Evolutionary conservation across 2,329 filamentous ascomycete genomes (phyloP), one percentile per base, ranked within the genome.

Genomic region (Lachnellula hyalina): DNA sequence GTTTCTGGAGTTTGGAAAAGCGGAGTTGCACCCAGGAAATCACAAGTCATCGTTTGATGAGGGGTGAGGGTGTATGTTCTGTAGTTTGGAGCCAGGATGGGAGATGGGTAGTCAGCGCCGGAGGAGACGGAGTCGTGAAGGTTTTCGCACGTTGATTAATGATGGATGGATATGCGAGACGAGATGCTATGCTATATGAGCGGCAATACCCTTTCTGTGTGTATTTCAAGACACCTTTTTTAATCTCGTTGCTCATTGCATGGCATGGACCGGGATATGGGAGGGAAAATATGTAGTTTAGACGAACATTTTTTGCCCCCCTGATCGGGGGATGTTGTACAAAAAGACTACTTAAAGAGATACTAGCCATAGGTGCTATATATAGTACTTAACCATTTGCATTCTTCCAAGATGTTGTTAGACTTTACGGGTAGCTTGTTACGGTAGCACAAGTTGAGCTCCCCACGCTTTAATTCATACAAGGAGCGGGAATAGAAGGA

Each of bases 1-100:
- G 94, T 28, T 96, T 99, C 80, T 99, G 94, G 94, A 92, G 89
- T 32, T 79, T 99, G 21, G 94, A 99, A 72, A 99, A 96, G 76
- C 84, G 94, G 49, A 88, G 87, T 46, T 99, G 94, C 75, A 94
- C 89, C 4, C 94, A 99, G 72, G 94, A 97, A 70, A 90, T 99
- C 65, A 95, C 91, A 2, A 90, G 84, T 58, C 92, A 97, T 73
- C 84, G 94, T 41, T 82, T 95, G 61, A 96, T 97, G 92, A 84
- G 94, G 50, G 94, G 93, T 48, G 94, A 99, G 70, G 94, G 94
- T 21, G 90, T 97, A 7, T 97, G 93, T 73, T 83, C 87, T 15
- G 93, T 96, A 4, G 89, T 94, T 17, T 99, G 94, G 94, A 96
- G 91, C 69, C 88, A 91, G 65, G 94, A 99, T 68, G 92, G 93